Base-by-base conservation (phyloP, 2,329 filamentous ascomycete species). In the Aspergillus sp. region DNA sequence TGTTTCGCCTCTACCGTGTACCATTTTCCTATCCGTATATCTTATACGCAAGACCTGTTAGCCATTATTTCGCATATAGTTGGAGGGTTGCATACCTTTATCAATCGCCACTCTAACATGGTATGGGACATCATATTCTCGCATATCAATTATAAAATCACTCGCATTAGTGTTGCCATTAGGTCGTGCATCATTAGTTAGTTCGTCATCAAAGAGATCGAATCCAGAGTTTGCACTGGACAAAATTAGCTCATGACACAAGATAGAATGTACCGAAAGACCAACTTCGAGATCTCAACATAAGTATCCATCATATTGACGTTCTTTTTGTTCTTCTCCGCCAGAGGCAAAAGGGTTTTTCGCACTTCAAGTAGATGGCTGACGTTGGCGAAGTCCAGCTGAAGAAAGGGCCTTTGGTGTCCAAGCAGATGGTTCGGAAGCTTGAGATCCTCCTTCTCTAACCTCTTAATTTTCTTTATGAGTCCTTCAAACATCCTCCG, bases 91-190 rank as follows among this genome's bases (percentile, higher is more conserved):
- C 41, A 51, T 54, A 91, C 90, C 84, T 82, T 91, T 85, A 78
- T 99, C 95, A 79, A 99, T 99, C 77, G 96, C 90, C 79, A 99
- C 93, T 84, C 95, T 87, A 72, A 99, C 95, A 81, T 99, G 95
- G 81, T 99, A 99, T 64, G 95, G 96, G 69, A 99, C 96, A 77
- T 99, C 95, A 77, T 96, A 99, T 81, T 99, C 95, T 82, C 95
- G 88, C 74, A 99, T 96, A 84, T 99, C 96, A 79, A 97, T 85
- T 83, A 99, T 92, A 76, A 89, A 97, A 82, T 98, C 93, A 82
- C 92, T 96, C 58, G 93, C 92, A 76, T 98, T 93, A 66, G 88
- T 82, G 79, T 91, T 88, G 74, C 84, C 84, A 80, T 88, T 92
- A 79, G 83, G 81, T 84, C 88, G 87, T 87, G 84, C 85, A 75